A percentile compares a stretch with the other conserved stretches of the same genome.
These are phyloP conservation scores for Gremmenia infestans DNA, from an alignment of 2,329 filamentous ascomycete genomes.

Conservation along the genomic window DNA sequence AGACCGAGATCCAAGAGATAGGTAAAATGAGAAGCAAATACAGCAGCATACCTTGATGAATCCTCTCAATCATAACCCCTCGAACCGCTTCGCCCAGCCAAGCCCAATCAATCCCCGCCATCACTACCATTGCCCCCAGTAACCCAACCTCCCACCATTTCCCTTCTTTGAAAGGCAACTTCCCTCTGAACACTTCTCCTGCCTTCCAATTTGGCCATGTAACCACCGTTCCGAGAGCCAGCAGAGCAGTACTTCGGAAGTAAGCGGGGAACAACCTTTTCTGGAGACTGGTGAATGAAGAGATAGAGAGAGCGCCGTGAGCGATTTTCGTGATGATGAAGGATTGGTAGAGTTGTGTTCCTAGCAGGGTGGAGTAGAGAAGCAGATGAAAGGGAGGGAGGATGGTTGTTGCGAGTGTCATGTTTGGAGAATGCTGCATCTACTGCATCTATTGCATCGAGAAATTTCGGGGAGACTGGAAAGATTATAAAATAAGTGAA, in stretches of 20 bases:
- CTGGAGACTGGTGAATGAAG: constrained; percentile 36
- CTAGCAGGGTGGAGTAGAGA: constrained; percentile 5
- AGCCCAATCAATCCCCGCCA: constrained; percentile 33
- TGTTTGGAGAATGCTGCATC: background rate
- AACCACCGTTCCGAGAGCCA: constrained; percentile 32
- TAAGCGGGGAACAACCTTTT: constrained; percentile 38
- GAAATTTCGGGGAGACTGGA: background rate
- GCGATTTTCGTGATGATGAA: constrained; percentile 39
- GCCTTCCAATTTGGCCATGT: constrained; percentile 26
- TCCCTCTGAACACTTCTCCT: background rate
- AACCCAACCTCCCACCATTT: background rate
- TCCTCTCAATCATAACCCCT: constrained; percentile 31
- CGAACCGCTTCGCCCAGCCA: constrained; percentile 30
- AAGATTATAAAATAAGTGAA: background rate
- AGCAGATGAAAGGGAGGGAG: constrained; percentile 1
- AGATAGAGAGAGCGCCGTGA: constrained; percentile 32
- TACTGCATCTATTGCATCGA: background rate
- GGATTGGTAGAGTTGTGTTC: constrained; percentile 24
- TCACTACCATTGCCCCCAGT: constrained; percentile 7
- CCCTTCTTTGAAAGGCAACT: background rate
- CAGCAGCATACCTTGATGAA: constrained; percentile 7
- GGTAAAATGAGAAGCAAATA: background rate
- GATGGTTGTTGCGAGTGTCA: background rate
- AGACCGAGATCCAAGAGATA: background rate
- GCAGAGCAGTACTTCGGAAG: constrained; percentile 34